Evolutionary conservation across 1,139 yeast genomes (phyloP).

Genomic region (Diutina rugosa): DNA sequence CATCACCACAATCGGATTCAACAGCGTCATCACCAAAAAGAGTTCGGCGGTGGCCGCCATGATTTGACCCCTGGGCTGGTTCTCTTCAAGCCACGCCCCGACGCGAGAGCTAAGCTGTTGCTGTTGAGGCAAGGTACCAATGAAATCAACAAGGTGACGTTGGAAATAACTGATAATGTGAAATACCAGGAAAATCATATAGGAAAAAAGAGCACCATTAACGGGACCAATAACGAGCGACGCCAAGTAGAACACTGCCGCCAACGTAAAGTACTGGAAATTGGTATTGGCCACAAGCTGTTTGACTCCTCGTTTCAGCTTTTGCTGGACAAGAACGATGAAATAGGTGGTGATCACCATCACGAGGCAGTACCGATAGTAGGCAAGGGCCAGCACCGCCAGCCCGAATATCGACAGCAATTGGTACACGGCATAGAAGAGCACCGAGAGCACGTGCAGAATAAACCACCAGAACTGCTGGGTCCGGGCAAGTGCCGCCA

Average conservation of each 20-base stretch:
- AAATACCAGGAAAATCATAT: background rate
- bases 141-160: background rate
- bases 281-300: background rate
- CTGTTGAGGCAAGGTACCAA: background rate
- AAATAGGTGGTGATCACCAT: background rate
- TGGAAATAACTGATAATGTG: background rate
- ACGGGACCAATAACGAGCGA: background rate
- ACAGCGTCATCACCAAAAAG: constrained; percentile 9
- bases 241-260: background rate
- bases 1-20: constrained; percentile 10
- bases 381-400: background rate
- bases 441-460: background rate
- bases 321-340: background rate
- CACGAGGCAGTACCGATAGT: background rate
- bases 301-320: background rate
- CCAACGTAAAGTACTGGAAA: background rate
- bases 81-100: constrained; percentile 21
- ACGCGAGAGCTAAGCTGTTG: constrained; percentile 11
- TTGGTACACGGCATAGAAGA: background rate
- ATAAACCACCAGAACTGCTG: constrained; percentile 2
- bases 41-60: constrained; percentile 37
- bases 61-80: constrained; percentile 32
- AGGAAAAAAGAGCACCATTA: background rate
- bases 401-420: background rate
- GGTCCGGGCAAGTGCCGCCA: background rate